Evolutionary conservation across 371 early-diverging fungal genomes (phyloP).

Genomic region (Paraphysoderma sedebokerense): DNA sequence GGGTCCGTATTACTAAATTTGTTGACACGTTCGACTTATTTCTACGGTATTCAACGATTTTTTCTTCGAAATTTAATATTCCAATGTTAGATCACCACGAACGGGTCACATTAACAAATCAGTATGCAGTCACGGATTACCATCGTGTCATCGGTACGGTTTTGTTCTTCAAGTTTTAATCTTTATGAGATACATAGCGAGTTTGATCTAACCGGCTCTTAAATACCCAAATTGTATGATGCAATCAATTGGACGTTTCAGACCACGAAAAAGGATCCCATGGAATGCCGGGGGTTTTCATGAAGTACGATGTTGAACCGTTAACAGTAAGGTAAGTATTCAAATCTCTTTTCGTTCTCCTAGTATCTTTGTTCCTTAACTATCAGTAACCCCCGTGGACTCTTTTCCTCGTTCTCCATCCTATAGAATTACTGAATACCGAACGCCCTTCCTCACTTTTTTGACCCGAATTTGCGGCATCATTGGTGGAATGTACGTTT

Average conservation of each 20-base stretch:
- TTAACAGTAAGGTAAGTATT: constrained; percentile 39
- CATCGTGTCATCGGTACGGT: too few species aligned
- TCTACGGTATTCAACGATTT: background rate
- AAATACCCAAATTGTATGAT: too few species aligned
- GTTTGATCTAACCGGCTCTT: too few species aligned
- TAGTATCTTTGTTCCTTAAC: background rate
- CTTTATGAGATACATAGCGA: too few species aligned
- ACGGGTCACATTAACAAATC: constrained; percentile 48
- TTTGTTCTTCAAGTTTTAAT: too few species aligned
- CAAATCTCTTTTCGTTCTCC: background rate
- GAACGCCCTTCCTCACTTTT: constrained; percentile 38
- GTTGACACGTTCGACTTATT: too few species aligned
- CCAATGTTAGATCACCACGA: background rate
- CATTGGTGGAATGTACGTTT: constrained; percentile 61
- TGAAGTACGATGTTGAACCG: constrained; percentile 82
- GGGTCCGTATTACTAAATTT: constrained; percentile 13
- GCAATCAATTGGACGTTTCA: constrained; percentile 15
- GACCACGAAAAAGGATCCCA: constrained; percentile 11
- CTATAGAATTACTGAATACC: constrained; percentile 42
- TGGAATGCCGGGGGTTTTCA: constrained; percentile 52
- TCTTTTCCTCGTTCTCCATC: too few species aligned
- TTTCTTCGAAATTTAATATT: background rate
- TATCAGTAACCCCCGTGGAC: too few species aligned
- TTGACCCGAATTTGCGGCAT: constrained; percentile 73
- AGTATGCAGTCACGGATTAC: constrained; percentile 80